Base-by-base conservation (phyloP, 1,284 basidiomycete species). In the Prillingera fragicola region DNA sequence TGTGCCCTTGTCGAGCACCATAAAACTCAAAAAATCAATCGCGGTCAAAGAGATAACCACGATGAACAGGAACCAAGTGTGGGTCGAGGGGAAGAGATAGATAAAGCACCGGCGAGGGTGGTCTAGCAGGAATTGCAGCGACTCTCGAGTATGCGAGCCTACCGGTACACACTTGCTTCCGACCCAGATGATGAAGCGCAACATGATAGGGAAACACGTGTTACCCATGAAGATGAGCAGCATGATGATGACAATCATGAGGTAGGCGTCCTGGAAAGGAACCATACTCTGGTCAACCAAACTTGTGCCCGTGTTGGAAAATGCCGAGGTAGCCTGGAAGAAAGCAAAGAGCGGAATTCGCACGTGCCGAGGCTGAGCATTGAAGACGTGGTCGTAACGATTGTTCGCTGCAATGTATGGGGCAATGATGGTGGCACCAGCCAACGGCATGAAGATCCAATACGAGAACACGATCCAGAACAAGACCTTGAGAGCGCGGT, bases 1-100 rank as follows among this genome's bases (percentile, higher is more conserved):
- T 47, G 83, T 91, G 6, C 87, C 84, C 36, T 94, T 84, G 63
- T 97, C 89, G 31, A 96, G 76, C 1, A 96, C 77, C 60, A 95
- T 73, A 72, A 96, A 91, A 57, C 80, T 84, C 42, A 91, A 76
- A 81, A 87, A 95, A 73, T 96, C 90, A 35, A 83, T 83, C 28
- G 26, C 23, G 18, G 82, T 89, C 25, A 96, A 74, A 4, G 74
- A 61, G 8, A 85, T 32, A 33, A 95, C 82, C 3, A 72, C 63
- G 19, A 79, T 78, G 1, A 89, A 54, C 13, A 96, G 78, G 58
- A 92, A 88, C 88, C 90, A 94, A 2, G 92, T 97, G 65, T 97
- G 91, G 55, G 90, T 87, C 0, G 88, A 84, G 0, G 94, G 94
- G 61, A 98, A 97, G 7, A 98, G 79, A 67, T 95, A 92, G 32